phyloP scores from a whole-genome alignment of 192 early-diverging fungal genomes.

The Gorgonomyces haynaldii region DNA sequence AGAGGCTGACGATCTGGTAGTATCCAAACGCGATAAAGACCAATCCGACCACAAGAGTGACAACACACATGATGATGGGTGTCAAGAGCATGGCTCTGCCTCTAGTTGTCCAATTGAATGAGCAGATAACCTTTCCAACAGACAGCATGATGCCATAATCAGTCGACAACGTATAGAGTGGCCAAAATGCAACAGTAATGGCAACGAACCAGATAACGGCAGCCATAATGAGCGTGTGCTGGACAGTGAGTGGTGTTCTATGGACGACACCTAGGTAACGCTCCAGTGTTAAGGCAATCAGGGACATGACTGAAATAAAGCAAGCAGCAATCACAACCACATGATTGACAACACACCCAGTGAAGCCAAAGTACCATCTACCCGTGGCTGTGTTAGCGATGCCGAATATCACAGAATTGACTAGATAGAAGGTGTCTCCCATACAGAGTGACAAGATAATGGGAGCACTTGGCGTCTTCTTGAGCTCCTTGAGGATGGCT shows the following conservation, averaged over 20 bases:
- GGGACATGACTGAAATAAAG: not conserved
- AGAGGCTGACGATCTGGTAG: no score
- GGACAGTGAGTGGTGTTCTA: not conserved
- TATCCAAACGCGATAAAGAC: not conserved
- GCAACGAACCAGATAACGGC: not conserved
- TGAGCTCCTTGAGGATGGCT: no score
- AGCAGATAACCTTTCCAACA: not conserved
- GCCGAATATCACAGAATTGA: no score
- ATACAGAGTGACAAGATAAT: no score
- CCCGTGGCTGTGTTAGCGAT: no score
- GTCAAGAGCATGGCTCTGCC: no score
- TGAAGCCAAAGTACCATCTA: not conserved
- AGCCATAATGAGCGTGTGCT: no score
- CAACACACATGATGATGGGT: no score
- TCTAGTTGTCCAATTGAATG: not conserved
- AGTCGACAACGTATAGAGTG: not conserved
- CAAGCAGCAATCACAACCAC: not conserved
- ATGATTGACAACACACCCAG: not conserved
- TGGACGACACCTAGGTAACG: not conserved
- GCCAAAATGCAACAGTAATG: not conserved
- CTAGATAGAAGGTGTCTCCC: no score
- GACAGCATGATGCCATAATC: not conserved
- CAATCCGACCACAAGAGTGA: no score
- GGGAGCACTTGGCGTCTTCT: no score
- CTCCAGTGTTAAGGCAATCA: slow-evolving; percentile 1